Percentiles rank a stretch among this genome's conserved stretches.
These are phyloP conservation scores for Coemansia furcata DNA, from an alignment of 192 early-diverging fungal genomes.

Conservation along the genomic window DNA sequence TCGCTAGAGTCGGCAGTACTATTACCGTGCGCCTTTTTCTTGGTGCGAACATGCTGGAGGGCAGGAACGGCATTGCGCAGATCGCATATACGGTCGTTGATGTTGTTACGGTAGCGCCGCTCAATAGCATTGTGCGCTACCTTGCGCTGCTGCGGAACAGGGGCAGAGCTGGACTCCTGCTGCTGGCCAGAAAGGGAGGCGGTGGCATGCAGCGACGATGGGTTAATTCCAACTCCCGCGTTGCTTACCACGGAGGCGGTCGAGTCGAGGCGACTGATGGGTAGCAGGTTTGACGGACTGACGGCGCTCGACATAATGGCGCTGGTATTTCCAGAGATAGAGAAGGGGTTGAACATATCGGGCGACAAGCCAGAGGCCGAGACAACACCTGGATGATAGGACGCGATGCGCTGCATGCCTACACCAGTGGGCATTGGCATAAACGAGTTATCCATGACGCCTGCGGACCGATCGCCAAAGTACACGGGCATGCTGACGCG, in stretches of 20 bases:
- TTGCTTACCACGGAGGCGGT: background rate
- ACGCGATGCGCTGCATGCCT: constrained; percentile 40
- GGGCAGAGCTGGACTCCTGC: background rate
- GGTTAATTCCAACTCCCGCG: background rate
- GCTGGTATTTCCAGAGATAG: background rate
- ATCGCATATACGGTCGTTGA: constrained; percentile 92
- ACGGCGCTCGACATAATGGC: background rate
- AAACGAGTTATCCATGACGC: background rate
- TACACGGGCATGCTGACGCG: constrained; percentile 44
- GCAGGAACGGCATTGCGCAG: constrained; percentile 85
- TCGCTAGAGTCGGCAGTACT: constrained; percentile 49
- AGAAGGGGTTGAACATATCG: constrained; percentile 1
- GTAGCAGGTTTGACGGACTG: background rate
- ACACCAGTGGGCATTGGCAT: constrained; percentile 25
- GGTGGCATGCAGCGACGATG: background rate
- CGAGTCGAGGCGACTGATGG: background rate
- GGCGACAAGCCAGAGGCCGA: background rate
- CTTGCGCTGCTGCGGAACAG: constrained; percentile 66
- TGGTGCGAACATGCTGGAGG: constrained; percentile 54
- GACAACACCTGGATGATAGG: constrained; percentile 24
- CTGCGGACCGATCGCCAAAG: constrained; percentile 9
- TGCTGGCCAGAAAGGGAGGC: background rate
- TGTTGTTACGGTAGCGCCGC: constrained; percentile 92
- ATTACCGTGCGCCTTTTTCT: constrained; percentile 38
- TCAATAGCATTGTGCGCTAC: constrained; percentile 96